Base-by-base conservation (phyloP, 495 filamentous ascomycete genomes). In the Jackrogersella multiformis region DNA sequence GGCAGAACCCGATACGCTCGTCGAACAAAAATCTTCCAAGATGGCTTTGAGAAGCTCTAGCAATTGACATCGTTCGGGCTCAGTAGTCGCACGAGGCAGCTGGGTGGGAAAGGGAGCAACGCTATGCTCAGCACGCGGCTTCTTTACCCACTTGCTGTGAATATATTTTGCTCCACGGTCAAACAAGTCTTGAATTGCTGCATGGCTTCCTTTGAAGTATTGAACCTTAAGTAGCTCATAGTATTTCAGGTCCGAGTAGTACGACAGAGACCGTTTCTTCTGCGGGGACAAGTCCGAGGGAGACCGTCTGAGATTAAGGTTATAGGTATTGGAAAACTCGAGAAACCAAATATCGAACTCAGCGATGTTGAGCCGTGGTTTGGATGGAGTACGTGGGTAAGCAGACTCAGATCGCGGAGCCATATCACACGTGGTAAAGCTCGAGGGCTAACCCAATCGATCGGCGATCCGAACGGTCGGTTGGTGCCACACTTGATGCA, bases 291-390 rank as follows among this genome's bases (percentile, higher is more conserved):
- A n/a, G 38, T 56, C 55, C 5, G 57, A 30, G 10, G 71, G 66
- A 28, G 73, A 36, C 32, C 70, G 61, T 1, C 44, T 69, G 15
- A 74, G 58, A 52, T 69, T 66, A 24, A 74, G 56, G 48, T 66
- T 73, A 38, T 74, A 74, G 0, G 51, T 16, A 10, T 74, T 73
- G 41, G 70, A 74, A 41, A 74, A 73, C 26, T 74, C 70, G 49
- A 74, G 60, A 54, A 73, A 74, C 73, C 73, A 74, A 10, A 74
- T 55, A 21, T 73, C 67, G 45, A 74, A 74, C 0, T 64, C 56
- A 20, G 18, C 21, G 32, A 35, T 32, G 15, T 42, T 42, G 10
- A 20, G 52, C 32, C 39, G 38, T 16, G 15, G 38, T 20, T 61
- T 61, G 3, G 64, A 48, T 10, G 72, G 66, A 10, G 63, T 74